Conservation (phyloP, 352 stramenopile genomes). For the Halophytophthora batemanensis region DNA sequence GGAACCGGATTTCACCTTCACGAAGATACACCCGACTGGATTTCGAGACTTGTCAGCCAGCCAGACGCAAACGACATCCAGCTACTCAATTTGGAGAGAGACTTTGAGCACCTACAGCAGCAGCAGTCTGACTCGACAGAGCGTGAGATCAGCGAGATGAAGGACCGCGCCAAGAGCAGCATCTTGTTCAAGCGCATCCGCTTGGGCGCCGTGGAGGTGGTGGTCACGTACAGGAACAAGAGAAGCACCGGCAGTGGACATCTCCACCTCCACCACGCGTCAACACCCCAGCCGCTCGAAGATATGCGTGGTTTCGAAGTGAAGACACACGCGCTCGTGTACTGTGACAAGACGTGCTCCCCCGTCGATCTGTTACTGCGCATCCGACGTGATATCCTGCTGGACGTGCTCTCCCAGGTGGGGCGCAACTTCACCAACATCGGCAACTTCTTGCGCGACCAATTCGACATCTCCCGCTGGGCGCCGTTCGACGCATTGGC, state of each 20-base stretch:
- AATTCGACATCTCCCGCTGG: conserved; percentile 72
- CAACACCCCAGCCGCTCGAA: conserved; percentile 55
- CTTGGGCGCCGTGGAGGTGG: conserved; percentile 68
- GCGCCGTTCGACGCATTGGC: conserved; percentile 63
- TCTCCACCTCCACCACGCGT: conserved; percentile 10
- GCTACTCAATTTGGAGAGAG: conserved; percentile 8
- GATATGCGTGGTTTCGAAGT: conserved; percentile 84
- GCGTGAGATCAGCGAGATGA: conserved; percentile 35
- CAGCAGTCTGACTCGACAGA: conserved; percentile 10
- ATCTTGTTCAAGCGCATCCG: conserved; percentile 83
- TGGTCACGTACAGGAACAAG: conserved; percentile 85
- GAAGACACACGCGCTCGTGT: conserved; percentile 84
- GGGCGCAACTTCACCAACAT: conserved; percentile 87
- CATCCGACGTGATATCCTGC: conserved; percentile 74
- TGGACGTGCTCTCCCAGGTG: conserved; percentile 82
- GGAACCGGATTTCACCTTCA: conserved; percentile 27
- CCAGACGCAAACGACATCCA: conserved; percentile 26
- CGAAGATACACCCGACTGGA: conserved; percentile 44
- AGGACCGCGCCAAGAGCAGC: conserved; percentile 40
- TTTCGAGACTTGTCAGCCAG: conserved; percentile 26
- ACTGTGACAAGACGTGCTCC: conserved; percentile 86
- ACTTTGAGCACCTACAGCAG: conserved; percentile 10
- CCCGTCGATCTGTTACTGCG: conserved; percentile 64
- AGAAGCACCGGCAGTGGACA: conserved; percentile 24
- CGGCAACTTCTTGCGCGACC: conserved; percentile 73